Evolutionary conservation across 768 basidiomycete species (phyloP).

Genomic region (Agrocybe pediades): DNA sequence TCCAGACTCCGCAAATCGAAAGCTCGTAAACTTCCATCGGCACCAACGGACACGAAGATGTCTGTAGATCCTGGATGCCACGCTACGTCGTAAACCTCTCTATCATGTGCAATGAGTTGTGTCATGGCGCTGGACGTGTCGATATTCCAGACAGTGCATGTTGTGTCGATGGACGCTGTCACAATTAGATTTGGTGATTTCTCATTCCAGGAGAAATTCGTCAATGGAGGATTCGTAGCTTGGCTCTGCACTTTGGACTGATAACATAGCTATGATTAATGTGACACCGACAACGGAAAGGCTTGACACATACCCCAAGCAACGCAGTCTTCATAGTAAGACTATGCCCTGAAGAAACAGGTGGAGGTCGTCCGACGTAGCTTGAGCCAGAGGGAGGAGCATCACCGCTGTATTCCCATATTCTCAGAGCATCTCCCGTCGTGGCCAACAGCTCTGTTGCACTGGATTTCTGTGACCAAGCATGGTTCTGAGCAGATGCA

Average conservation of each 20-base stretch:
- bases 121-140: constrained; percentile 92
- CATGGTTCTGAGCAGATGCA: constrained; percentile 56
- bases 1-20: constrained; percentile 96
- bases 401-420: constrained; percentile 88
- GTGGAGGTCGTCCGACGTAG: constrained; percentile 70
- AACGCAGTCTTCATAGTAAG: constrained; percentile 75
- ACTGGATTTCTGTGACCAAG: constrained; percentile 70
- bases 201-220: constrained; percentile 98
- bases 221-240: constrained; percentile 85
- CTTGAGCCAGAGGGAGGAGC: constrained; percentile 53
- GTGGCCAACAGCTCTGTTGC: constrained; percentile 87
- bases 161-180: constrained; percentile 98
- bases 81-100: constrained; percentile 96
- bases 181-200: constrained; percentile 89
- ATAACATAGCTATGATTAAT: constrained; percentile 31
- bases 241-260: constrained; percentile 91
- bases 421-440: constrained; percentile 88
- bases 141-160: constrained; percentile 99
- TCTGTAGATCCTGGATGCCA: constrained; percentile 97
- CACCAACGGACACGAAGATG: constrained; percentile 97
- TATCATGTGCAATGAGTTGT: constrained; percentile 96
- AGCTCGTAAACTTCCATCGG: constrained; percentile 93
- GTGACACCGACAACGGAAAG: constrained; percentile 4
- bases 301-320: constrained; percentile 65
- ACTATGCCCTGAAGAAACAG: constrained; percentile 55